Base-by-base conservation (phyloP, 2,329 filamentous ascomycete genomes). In the Penicillium thymicola region DNA sequence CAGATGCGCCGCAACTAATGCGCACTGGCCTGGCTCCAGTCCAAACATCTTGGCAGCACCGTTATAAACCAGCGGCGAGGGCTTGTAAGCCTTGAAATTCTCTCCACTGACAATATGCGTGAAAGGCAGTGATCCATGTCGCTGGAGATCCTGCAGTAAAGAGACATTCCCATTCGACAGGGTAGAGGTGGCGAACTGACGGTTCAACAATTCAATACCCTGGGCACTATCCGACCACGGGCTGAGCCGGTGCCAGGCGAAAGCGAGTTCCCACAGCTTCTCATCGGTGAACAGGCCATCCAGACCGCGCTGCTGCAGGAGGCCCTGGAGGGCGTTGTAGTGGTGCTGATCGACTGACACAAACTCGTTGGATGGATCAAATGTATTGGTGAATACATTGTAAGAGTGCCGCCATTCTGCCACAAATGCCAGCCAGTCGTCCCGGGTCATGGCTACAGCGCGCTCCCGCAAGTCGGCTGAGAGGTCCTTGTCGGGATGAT, bases 1-100 rank as follows among this genome's bases (percentile, higher is more conserved):
- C 56, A 93, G 74, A 74, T 93, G 89, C 37, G 89, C 86, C 16
- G 90, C 90, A 21, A 94, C 88, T 83, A 94, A 85, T 21, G 85
- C 88, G 55, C 90, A 87, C 67, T 92, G 79, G 2, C 70, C 69
- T 0, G 86, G 82, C 58, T 81, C 64, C 41, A 86, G 59, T 0
- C 81, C 83, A 51, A 92, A 72, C 61, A 76, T 78, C 55, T 78
- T 72, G 2, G 80, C 88, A 0, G 87, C 89, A 4, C 89, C 89
- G 1, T 82, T 78, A 67, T 94, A 94, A 2, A 87, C 85, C 50
- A 72, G 77, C 8, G 83, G 82, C 58, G 83, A 80, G 1, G 89
- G 89, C 77, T 94, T 94, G 72, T 93, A 94, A 0, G 84, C 85
- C 43, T 79, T 76, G 68, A 92, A 93, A 60, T 87, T 81, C 72